Evolutionary conservation across 306 rosid species (phyloP), one percentile per base, ranked within the genome.

Genomic region (Astragalus membranaceus): DNA sequence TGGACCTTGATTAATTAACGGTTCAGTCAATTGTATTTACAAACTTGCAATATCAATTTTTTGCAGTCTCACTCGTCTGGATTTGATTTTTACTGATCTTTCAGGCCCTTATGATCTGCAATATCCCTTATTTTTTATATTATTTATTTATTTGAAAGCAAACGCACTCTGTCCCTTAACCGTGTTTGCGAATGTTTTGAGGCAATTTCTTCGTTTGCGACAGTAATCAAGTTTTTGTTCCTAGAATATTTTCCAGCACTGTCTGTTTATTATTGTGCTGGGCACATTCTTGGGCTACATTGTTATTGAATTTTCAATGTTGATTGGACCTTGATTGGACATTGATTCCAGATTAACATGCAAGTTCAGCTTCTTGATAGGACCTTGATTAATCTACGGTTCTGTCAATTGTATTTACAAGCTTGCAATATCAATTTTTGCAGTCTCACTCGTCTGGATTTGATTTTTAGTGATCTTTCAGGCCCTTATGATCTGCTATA

Each of bases 201-300:
- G 91, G 87, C 96, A 89, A 87, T 91, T 91, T 87, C 97, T 88
- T 88, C 93, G 91, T 91, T 88, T 88, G 96, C 91, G 11, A 91
- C 1, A 85, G 13, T 39, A 55, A 46, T 35, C 54, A 16, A 1
- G 16, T 20, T 60, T 70, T 58, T 23, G 52, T 46, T 81, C 86
- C 81, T 6, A 17, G 72, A 77, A n/a, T 10, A 69, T 79, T 86
- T 66, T 86, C 81, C 79, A 8, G 7, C 39, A 1, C 6, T 73
- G 47, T 83, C 52, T 42, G 3, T 14, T 7, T 23, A 16, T 10
- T 8, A 33, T 77, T 72, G 13, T 53, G 37, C 11, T 3, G 70
- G 86, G 88, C 88, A 72, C 82, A 42, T 84, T 75, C 86, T 65
- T 78, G 87, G 88, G 48, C 42, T 73, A 81, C 9, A 39, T 39